phyloP scores from a whole-genome alignment of 805 yeast genomes.

The Schizosaccharomyces octosporus region DNA sequence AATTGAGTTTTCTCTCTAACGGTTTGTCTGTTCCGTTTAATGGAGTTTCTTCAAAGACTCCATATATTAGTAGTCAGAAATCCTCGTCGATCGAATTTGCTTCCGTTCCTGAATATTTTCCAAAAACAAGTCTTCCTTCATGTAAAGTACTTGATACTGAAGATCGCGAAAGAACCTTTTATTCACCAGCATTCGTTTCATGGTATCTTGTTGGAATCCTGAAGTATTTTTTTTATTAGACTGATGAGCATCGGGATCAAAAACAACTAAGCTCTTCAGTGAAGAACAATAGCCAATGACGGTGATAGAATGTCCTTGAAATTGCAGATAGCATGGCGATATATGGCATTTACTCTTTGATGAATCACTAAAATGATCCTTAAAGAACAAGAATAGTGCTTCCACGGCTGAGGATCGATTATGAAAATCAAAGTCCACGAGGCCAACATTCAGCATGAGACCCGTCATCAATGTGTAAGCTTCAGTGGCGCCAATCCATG shows the following conservation, averaged over 20 bases:
- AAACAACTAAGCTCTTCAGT: background rate
- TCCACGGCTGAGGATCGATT: background rate
- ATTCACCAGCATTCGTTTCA: background rate
- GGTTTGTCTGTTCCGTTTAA: no score
- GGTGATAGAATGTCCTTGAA: background rate
- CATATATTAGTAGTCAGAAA: background rate
- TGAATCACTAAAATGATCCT: background rate
- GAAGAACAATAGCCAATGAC: background rate
- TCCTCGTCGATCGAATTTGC: background rate
- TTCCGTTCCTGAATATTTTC: background rate
- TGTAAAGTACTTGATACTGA: background rate
- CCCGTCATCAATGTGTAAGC: background rate
- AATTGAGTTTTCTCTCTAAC: no score
- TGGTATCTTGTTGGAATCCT: background rate
- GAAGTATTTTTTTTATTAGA: background rate
- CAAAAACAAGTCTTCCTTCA: background rate
- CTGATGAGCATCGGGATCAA: background rate
- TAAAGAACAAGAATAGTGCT: background rate
- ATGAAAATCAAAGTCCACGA: background rate
- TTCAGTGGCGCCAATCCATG: background rate
- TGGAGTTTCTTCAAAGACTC: no score
- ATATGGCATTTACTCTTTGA: background rate
- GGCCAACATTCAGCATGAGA: background rate
- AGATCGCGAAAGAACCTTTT: background rate
- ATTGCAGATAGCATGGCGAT: background rate